These are phyloP conservation scores for Euphorbia tirucalli DNA, from an alignment of 345 rosid genomes.

Conservation along the genomic window DNA sequence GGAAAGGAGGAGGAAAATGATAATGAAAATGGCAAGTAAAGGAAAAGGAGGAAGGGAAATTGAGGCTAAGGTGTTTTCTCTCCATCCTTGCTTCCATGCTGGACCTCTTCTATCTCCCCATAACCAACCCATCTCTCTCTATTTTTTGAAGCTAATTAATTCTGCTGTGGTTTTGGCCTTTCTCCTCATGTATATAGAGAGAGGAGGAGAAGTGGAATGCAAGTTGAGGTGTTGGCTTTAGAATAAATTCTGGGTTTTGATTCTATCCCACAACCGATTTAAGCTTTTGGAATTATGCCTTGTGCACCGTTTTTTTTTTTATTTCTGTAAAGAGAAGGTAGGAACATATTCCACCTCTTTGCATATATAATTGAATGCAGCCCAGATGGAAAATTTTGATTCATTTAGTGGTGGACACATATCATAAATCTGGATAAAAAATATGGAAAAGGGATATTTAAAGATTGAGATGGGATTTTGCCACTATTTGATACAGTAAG, in stretches of 20 bases:
- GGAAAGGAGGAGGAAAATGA: constrained; percentile 47
- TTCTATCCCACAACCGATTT: constrained; percentile 32
- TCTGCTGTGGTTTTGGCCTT: no score
- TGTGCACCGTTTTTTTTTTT: neutral
- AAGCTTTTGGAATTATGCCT: constrained; percentile 17
- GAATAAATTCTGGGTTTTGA: constrained; percentile 41
- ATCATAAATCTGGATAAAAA: no score
- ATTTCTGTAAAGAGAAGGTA: neutral
- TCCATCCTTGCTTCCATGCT: constrained; percentile 69
- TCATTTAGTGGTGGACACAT: no score
- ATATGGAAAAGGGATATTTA: no score
- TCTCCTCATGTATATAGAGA: neutral
- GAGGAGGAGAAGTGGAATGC: neutral
- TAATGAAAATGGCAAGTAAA: constrained; percentile 46
- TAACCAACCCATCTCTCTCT: constrained; percentile 49
- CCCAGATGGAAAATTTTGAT: neutral
- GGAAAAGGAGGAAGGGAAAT: constrained; percentile 64
- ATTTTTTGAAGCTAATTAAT: no score
- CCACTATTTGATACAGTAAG: no score
- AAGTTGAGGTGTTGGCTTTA: constrained; percentile 27
- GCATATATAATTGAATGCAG: neutral
- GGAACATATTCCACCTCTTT: constrained; percentile 14
- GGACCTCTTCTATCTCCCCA: constrained; percentile 57
- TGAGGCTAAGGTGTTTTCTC: constrained; percentile 44
- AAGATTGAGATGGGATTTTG: no score